Conservation (phyloP, 129 eudicot species). For the Flaveria brownii region DNA sequence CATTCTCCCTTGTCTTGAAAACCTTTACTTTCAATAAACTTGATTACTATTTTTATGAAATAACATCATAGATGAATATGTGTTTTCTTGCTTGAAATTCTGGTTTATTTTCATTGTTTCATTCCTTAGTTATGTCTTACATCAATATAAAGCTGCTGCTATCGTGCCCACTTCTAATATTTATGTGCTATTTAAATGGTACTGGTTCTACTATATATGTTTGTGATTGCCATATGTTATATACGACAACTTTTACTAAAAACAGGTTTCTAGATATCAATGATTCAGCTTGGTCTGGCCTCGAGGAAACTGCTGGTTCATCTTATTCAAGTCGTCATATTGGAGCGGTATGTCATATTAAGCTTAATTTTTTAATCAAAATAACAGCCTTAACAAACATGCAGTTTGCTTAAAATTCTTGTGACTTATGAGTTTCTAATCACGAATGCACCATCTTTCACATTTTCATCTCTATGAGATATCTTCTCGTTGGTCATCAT, state of each 20-base stretch:
- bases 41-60: background rate
- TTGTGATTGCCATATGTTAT: conserved; percentile 8
- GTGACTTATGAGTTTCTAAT: background rate
- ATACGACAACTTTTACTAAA: background rate
- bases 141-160: conserved; percentile 5
- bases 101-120: background rate
- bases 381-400: background rate
- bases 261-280: conserved; percentile 72
- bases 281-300: conserved; percentile 70
- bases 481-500: background rate
- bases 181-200: background rate
- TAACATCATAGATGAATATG: conserved; percentile 1
- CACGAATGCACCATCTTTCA: background rate
- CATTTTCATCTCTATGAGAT: background rate
- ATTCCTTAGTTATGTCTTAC: background rate
- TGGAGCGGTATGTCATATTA: conserved; percentile 64
- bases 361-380: background rate
- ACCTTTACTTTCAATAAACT: background rate
- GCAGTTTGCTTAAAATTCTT: background rate
- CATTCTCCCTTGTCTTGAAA: too few relatives aligned
- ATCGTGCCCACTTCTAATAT: background rate
- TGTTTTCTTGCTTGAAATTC: background rate
- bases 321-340: conserved; percentile 60
- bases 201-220: background rate
- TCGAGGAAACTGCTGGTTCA: conserved; percentile 83